These are phyloP conservation scores for Aspergillus nomiae DNA, from an alignment of 2,329 filamentous ascomycete species.

Conservation along the genomic window DNA sequence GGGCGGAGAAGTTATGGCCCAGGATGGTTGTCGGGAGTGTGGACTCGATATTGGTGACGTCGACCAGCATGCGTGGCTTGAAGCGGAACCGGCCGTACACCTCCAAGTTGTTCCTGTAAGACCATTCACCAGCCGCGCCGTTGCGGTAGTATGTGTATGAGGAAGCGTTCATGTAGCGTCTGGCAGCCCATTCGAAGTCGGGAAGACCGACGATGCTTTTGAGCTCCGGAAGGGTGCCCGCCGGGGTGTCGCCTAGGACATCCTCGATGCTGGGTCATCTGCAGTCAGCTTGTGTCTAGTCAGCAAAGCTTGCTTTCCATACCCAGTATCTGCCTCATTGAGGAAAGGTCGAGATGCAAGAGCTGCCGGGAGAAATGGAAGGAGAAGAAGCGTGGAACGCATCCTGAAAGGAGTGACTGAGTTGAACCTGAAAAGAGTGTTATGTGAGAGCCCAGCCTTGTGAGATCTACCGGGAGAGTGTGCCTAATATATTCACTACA, in stretches of 20 bases:
- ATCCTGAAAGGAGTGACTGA: slow-evolving; percentile 9
- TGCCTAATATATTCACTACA: not conserved
- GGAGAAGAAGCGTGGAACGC: slow-evolving; percentile 7
- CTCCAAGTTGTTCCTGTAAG: slow-evolving; percentile 15
- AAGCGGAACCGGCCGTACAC: slow-evolving; percentile 12
- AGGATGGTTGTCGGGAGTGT: slow-evolving; percentile 11
- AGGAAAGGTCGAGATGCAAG: slow-evolving; percentile 12
- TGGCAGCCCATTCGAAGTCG: slow-evolving; percentile 13
- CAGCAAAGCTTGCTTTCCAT: not conserved
- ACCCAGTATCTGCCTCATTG: slow-evolving; percentile 15
- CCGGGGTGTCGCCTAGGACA: slow-evolving; percentile 9
- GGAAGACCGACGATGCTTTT: slow-evolving; percentile 10
- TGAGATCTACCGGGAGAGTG: not conserved
- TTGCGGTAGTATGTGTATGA: slow-evolving; percentile 18
- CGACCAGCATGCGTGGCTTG: slow-evolving; percentile 11
- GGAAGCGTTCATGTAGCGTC: slow-evolving; percentile 12
- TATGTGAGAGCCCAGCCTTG: not conserved
- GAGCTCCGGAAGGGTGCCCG: slow-evolving; percentile 8
- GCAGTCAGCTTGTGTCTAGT: not conserved
- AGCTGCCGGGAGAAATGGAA: slow-evolving; percentile 7
- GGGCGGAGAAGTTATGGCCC: slow-evolving; percentile 14
- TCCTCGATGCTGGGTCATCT: slow-evolving; percentile 3
- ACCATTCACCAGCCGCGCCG: slow-evolving; percentile 15
- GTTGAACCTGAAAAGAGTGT: not conserved
- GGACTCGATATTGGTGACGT: slow-evolving; percentile 13